phyloP scores from a whole-genome alignment of 2,329 filamentous ascomycete species.

The Balansia obtecta region DNA sequence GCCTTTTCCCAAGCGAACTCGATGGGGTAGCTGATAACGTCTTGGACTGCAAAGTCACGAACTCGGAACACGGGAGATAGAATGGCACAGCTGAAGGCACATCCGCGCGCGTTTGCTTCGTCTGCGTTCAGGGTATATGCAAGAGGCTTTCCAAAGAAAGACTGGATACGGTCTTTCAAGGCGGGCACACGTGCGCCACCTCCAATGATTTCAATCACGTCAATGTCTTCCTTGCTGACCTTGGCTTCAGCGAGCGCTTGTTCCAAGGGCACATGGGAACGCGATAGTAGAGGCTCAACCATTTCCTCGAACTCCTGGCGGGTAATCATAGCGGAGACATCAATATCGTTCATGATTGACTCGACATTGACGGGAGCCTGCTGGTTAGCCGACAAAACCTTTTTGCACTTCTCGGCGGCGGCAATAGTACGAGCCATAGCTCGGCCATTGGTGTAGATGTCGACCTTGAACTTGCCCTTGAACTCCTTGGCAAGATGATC shows the following conservation, averaged over 20 bases:
- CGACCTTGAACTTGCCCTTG: constrained; percentile 95
- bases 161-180: constrained; percentile 78
- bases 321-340: constrained; percentile 80
- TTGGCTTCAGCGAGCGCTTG: constrained; percentile 90
- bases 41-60: constrained; percentile 93
- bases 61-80: constrained; percentile 96
- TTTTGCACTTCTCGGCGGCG: constrained; percentile 95
- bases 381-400: constrained; percentile 92
- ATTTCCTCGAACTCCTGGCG: constrained; percentile 89
- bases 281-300: constrained; percentile 69
- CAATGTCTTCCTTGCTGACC: constrained; percentile 83
- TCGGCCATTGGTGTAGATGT: constrained; percentile 83
- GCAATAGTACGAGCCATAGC: constrained; percentile 76
- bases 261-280: constrained; percentile 65
- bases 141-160: constrained; percentile 84
- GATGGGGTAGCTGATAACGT: constrained; percentile 95
- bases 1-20: constrained; percentile 99
- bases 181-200: constrained; percentile 88
- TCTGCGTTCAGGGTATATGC: constrained; percentile 98
- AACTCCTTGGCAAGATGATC: constrained; percentile 95
- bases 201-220: constrained; percentile 85
- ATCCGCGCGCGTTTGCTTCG: constrained; percentile 89
- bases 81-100: constrained; percentile 94
- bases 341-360: constrained; percentile 95
- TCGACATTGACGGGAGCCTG: constrained; percentile 91